These are phyloP conservation scores for Panaeolus cyanescens DNA, from an alignment of 768 basidiomycete genomes.

Conservation along the genomic window DNA sequence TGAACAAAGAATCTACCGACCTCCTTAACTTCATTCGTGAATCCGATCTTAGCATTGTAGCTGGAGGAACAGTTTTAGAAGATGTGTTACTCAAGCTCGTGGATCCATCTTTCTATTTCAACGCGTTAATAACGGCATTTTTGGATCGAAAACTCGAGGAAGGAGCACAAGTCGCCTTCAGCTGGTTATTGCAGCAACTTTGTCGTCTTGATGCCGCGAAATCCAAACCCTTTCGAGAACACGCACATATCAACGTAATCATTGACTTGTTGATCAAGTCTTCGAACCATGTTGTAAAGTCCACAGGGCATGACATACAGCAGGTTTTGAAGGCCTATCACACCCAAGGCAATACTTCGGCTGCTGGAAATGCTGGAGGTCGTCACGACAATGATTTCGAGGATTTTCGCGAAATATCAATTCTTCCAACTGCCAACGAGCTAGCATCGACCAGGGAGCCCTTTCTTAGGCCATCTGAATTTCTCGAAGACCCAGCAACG, in stretches of 20 bases:
- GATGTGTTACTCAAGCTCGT: slow-evolving; percentile 41
- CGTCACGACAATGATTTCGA: slow-evolving; percentile 71
- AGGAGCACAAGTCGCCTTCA: slow-evolving; percentile 39
- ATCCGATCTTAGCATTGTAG: slow-evolving; percentile 36
- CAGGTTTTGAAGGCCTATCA: slow-evolving; percentile 17
- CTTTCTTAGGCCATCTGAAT: slow-evolving; percentile 48
- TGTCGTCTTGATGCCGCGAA: slow-evolving; percentile 37
- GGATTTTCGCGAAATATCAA: slow-evolving; percentile 61
- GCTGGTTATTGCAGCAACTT: slow-evolving; percentile 52
- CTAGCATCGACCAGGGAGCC: slow-evolving; percentile 43
- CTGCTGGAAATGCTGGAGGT: slow-evolving; percentile 49
- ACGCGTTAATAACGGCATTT: slow-evolving; percentile 35
- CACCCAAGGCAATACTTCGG: slow-evolving; percentile 7
- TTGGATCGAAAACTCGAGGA: slow-evolving; percentile 31
- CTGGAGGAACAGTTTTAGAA: slow-evolving; percentile 42
- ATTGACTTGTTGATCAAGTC: slow-evolving; percentile 24
- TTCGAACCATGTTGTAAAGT: slow-evolving; percentile 24
- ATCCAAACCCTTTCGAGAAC: slow-evolving; percentile 36
- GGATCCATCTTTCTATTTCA: slow-evolving; percentile 56
- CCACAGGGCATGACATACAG: slow-evolving; percentile 40
- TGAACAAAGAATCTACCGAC: slow-evolving; percentile 41
- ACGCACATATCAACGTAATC: slow-evolving; percentile 34
- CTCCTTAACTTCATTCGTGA: slow-evolving; percentile 40
- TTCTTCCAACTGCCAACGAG: slow-evolving; percentile 66
- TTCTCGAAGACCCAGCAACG: slow-evolving; percentile 44